phyloP scores from a whole-genome alignment of 495 filamentous ascomycete species.

The Daldinia loculata region DNA sequence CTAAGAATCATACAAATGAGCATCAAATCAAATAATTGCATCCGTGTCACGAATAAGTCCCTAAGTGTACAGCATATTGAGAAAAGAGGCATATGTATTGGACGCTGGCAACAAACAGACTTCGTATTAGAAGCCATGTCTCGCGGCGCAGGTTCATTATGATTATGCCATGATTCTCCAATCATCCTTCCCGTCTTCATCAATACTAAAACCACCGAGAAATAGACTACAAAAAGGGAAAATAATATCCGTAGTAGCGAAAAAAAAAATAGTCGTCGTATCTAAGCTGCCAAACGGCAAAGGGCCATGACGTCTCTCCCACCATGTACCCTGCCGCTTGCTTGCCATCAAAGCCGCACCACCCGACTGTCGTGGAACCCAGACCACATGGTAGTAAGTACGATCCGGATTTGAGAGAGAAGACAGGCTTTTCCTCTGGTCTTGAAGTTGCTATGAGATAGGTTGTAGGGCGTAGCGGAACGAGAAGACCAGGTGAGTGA shows the following conservation, averaged over 20 bases:
- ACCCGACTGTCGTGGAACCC: conserved; percentile 61
- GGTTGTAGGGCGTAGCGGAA: conserved; percentile 28
- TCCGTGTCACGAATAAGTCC: not conserved
- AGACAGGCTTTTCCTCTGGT: conserved; percentile 60
- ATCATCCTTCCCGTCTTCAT: not conserved
- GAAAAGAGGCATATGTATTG: conserved; percentile 26
- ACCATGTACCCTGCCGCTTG: conserved; percentile 49
- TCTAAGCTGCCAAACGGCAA: conserved; percentile 34
- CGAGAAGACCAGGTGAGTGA: conserved; percentile 63
- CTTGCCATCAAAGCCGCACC: conserved; percentile 30
- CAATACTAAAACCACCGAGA: conserved; percentile 5
- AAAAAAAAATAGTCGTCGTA: not conserved
- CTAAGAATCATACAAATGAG: not conserved
- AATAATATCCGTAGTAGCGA: not conserved
- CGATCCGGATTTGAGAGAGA: conserved; percentile 65
- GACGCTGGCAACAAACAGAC: conserved; percentile 22
- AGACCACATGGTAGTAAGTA: conserved; percentile 6
- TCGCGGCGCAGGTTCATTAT: conserved; percentile 8
- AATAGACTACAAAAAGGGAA: not conserved
- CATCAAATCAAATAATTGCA: not conserved
- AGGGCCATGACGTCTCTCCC: conserved; percentile 61
- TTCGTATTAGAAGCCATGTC: not conserved
- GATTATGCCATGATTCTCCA: conserved; percentile 11
- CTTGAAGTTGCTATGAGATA: not conserved
- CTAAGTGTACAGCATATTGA: not conserved